Base-by-base conservation (phyloP, 306 rosid species). In the Parietaria judaica region DNA sequence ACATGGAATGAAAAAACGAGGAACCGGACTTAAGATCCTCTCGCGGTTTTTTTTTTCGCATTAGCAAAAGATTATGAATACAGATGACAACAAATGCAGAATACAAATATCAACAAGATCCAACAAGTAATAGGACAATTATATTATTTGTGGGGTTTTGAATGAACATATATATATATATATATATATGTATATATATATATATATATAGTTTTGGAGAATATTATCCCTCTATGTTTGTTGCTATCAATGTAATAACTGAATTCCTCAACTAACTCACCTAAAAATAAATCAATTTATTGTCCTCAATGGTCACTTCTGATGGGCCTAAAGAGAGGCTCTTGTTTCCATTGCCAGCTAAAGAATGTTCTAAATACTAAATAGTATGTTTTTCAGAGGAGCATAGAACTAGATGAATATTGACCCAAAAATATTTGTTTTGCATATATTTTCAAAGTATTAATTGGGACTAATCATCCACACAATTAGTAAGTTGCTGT, bases 161-260 rank as follows among this genome's bases (percentile, higher is more conserved):
- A 43, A 65, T 64, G 70, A 71, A 70, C 60, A 55, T 23, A 2
- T 23, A 23, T 2, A 23, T 23, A 23, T 23, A 23, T 13, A 43
- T 5, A 41, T 34, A 8, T 13, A 59, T 6, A n/a, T 23, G 31
- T 23, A 23, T 2, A 23, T 23, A 23, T 23, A 23, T 13, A 43
- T 5, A 41, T 34, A 8, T 13, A 59, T 6, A n/a, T 7, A 59
- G 11, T 1, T 1, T 17, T 44, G 15, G 38, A 60, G 17, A 43
- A 41, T 10, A 11, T 44, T 10, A 11, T 44, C 48, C 10, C 8
- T 15, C 11, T 11, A n/a, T 14, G 51, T 41, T 41, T 43, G 5
- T 13, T 14, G 36, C 37, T 43, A 14, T 57, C 7, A 59, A 59
- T 59, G 51, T 43, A 59, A 6, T 14, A 41, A 59, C 11, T 59